A percentile compares a stretch with the other conserved stretches of the same genome.
Conservation (phyloP, 2,329 filamentous ascomycete species). For the Colletotrichum endophyticum region DNA sequence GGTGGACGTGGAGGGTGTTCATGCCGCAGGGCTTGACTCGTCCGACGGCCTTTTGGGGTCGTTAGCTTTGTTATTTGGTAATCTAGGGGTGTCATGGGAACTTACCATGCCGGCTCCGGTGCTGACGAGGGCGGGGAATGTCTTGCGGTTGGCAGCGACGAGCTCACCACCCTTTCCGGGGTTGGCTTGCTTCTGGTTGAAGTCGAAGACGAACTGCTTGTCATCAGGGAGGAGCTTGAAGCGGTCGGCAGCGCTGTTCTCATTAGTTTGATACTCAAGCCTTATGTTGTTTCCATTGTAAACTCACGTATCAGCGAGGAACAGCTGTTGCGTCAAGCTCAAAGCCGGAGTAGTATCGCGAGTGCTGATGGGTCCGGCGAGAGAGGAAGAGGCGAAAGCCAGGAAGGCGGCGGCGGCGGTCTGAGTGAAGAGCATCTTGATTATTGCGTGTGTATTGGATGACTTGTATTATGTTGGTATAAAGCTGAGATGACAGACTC, state of each 20-base stretch:
- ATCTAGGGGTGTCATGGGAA: too few relatives aligned
- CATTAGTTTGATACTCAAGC: constrained; percentile 16
- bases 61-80: not conserved
- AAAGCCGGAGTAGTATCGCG: constrained; percentile 15
- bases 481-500: not conserved
- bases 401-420: constrained; percentile 40
- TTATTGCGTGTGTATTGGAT: not conserved
- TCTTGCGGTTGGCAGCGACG: constrained; percentile 58
- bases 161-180: constrained; percentile 51
- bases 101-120: constrained; percentile 49
- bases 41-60: constrained; percentile 41
- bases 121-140: constrained; percentile 61
- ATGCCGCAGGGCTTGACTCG: constrained; percentile 58
- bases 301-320: constrained; percentile 42
- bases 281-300: not conserved
- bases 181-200: constrained; percentile 37
- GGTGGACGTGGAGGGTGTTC: constrained; percentile 62
- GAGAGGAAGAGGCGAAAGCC: constrained; percentile 39
- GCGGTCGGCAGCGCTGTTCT: constrained; percentile 43
- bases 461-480: not conserved
- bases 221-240: constrained; percentile 47
- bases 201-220: constrained; percentile 54
- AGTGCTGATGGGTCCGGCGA: constrained; percentile 25
- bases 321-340: constrained; percentile 39
- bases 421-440: constrained; percentile 35